A percentile compares a stretch with the other conserved stretches of the same genome.
Conservation (phyloP, 202 grass and related monocot species). For the Cymbopogon flexuosus region DNA sequence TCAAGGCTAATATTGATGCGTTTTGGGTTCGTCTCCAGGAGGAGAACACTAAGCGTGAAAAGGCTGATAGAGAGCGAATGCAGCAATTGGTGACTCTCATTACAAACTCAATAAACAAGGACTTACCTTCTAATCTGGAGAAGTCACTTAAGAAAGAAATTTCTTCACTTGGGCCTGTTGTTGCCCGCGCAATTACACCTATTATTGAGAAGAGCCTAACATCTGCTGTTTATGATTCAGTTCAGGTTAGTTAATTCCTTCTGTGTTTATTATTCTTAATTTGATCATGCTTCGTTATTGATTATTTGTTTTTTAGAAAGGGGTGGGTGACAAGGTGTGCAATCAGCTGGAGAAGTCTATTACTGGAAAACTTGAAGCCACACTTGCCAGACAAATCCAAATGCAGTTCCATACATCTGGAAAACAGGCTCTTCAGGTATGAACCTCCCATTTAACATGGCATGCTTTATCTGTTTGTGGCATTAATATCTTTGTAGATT, state of each 20-base stretch:
- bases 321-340: conserved; percentile 72
- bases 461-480: neutral
- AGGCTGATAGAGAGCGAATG: conserved; percentile 67
- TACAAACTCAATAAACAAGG: conserved; percentile 69
- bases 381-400: conserved; percentile 89
- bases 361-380: conserved; percentile 83
- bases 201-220: conserved; percentile 66
- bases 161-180: conserved; percentile 58
- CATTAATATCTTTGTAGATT: conserved; percentile 1
- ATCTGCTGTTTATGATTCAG: conserved; percentile 61
- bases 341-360: conserved; percentile 95
- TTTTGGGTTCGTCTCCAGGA: conserved; percentile 77
- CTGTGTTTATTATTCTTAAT: conserved; percentile 11
- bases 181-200: conserved; percentile 68
- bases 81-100: conserved; percentile 74
- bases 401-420: conserved; percentile 77
- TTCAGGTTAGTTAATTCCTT: conserved; percentile 65
- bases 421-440: conserved; percentile 91
- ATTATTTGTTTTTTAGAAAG: conserved; percentile 58
- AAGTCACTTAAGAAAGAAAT: conserved; percentile 88
- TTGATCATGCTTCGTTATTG: conserved; percentile 7
- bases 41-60: conserved; percentile 73
- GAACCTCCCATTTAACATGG: neutral
- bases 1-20: conserved; percentile 74
- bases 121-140: conserved; percentile 63